Conservation (phyloP, 1,284 basidiomycete species). For the Trichosporon sp. region DNA sequence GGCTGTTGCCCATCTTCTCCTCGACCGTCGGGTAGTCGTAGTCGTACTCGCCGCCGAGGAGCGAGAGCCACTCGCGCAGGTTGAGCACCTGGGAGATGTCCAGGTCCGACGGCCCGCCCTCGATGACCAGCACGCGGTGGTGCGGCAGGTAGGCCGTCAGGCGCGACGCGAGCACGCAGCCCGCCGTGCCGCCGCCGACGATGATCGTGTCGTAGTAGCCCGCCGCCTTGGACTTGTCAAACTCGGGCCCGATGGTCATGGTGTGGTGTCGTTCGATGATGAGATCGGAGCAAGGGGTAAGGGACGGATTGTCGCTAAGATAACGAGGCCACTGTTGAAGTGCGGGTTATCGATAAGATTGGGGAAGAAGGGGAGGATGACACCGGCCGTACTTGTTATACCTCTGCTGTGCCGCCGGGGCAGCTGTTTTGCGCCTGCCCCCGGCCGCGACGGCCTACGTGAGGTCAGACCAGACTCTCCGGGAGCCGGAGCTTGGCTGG, state of each 20-base stretch:
- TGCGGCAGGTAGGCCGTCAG: conserved; percentile 47
- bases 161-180: conserved; percentile 60
- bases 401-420: no score
- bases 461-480: no score
- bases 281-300: neutral
- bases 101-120: conserved; percentile 18
- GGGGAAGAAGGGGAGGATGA: neutral
- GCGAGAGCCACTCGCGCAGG: conserved; percentile 20
- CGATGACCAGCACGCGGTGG: conserved; percentile 23
- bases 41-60: conserved; percentile 21
- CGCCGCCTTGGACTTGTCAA: conserved; percentile 3
- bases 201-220: conserved; percentile 61
- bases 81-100: conserved; percentile 18
- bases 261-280: neutral
- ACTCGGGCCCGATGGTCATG: conserved; percentile 10
- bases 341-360: neutral
- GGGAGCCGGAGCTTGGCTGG: neutral
- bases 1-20: conserved; percentile 20
- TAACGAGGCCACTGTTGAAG: neutral
- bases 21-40: conserved; percentile 23
- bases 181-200: conserved; percentile 62
- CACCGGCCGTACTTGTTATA: neutral
- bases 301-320: neutral
- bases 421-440: neutral
- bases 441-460: no score